A percentile compares a stretch with the other conserved stretches of the same genome.
Evolutionary conservation across 1,139 yeast species (phyloP).

Genomic region (Chernovozyma aurita): DNA sequence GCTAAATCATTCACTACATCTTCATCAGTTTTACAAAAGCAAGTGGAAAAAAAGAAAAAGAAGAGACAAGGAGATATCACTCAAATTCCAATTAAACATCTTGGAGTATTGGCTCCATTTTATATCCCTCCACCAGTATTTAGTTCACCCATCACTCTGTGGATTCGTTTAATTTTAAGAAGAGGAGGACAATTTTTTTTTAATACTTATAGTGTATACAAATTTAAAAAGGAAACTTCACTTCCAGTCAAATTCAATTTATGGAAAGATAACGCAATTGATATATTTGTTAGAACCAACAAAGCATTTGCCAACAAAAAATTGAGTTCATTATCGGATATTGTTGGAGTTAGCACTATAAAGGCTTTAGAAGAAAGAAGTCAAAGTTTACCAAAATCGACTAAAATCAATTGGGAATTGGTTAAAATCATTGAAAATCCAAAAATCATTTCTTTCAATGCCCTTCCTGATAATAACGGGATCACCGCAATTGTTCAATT

Average conservation of each 20-base stretch:
- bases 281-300: constrained; percentile 37
- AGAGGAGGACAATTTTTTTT: constrained; percentile 39
- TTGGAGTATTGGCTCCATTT: constrained; percentile 38
- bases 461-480: constrained; percentile 63
- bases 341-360: constrained; percentile 31
- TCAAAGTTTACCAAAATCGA: constrained; percentile 49
- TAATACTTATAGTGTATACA: constrained; percentile 40
- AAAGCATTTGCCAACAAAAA: constrained; percentile 37
- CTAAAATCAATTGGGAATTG: constrained; percentile 72
- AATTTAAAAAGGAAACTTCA: constrained; percentile 39
- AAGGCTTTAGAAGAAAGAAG: constrained; percentile 27
- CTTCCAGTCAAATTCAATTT: constrained; percentile 34
- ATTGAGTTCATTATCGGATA: constrained; percentile 28
- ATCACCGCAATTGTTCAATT: constrained; percentile 68
- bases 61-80: constrained; percentile 26
- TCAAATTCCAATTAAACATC: constrained; percentile 35
- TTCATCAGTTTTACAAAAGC: neutral
- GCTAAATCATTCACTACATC: neutral
- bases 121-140: constrained; percentile 38
- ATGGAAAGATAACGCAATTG: constrained; percentile 45
- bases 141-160: constrained; percentile 28
- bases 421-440: constrained; percentile 68
- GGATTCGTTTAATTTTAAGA: constrained; percentile 37
- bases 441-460: constrained; percentile 58
- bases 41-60: constrained; percentile 16